Conservation (phyloP, 208 protist genomes). For the Trypanosoma lewisi region DNA sequence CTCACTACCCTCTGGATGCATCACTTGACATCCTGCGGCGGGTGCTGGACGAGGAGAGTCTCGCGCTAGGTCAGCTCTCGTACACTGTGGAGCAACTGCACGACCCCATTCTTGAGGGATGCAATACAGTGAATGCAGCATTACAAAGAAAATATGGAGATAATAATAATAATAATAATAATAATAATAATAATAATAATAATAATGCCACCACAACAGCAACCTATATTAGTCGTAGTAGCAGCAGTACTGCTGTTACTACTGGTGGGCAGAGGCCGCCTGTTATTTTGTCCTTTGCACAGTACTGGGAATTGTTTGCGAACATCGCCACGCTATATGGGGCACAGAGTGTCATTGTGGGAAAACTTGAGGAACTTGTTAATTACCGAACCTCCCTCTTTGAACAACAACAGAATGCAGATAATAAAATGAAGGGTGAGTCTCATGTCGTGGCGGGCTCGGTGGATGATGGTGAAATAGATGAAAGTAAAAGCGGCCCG, state of each 20-base stretch:
- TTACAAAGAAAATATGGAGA: background rate
- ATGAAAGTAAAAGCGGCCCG: background rate
- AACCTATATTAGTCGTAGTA: background rate
- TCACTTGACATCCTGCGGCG: conserved; percentile 52
- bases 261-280: background rate
- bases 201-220: background rate
- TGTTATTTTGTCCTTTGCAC: conserved; percentile 32
- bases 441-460: background rate
- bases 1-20: conserved; percentile 16
- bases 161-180: background rate
- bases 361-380: conserved; percentile 38
- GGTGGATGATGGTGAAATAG: background rate
- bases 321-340: conserved; percentile 60
- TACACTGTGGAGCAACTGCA: conserved; percentile 73
- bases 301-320: conserved; percentile 72
- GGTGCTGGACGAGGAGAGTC: conserved; percentile 63
- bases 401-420: conserved; percentile 30
- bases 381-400: conserved; percentile 30
- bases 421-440: background rate
- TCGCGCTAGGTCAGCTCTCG: conserved; percentile 43
- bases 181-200: background rate
- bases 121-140: background rate
- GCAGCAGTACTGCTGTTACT: background rate
- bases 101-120: conserved; percentile 32
- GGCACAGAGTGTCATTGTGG: conserved; percentile 45